Evolutionary conservation across 495 filamentous ascomycete species (phyloP), one percentile per base, ranked within the genome.

Genomic region (Penicillium goetzii): DNA sequence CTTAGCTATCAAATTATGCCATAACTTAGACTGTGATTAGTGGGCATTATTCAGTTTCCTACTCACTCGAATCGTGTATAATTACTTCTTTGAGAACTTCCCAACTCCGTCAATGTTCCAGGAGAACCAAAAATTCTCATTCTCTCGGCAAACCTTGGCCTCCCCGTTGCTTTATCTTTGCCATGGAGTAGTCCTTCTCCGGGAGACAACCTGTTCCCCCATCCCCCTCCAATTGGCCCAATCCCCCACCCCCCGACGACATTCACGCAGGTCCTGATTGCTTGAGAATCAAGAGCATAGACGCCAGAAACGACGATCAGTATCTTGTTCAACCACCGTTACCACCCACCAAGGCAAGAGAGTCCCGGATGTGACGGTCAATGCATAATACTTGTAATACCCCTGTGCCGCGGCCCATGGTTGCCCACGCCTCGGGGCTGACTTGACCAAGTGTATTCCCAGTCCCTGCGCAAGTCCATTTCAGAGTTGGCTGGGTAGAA

Each of bases 221-320:
- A 30, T 47, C 4, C 41, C 23, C 40, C 19, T 21, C 30, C 56
- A 58, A 58, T 58, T 58, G 56, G 56, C 56, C 56, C 12, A 43
- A 43, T 43, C 17, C 3, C 28, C 28, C 45, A 26, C 45, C 1
- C 21, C 23, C 23, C 23, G 23, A 50, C 47, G 60, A 59, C 53
- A 63, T 54, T 49, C 56, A 55, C 11, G 36, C 25, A 5, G 19
- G 32, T 32, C 11, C 56, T 63, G 61, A 63, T 63, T 63, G 61
- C 49, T 53, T 45, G 17, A 17, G 34, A 55, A 45, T 30, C 34
- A 23, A 14, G 19, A 23, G 11, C 21, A 17, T 54, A 57, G 26
- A 66, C 59, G 63, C 63, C 62, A 58, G 23, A 66, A 49, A n/a
- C 45, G 58, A 66, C 54, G 63, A 66, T 66, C 63, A 36, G 23